phyloP scores from a whole-genome alignment of 805 yeast species.

The Kodamaea hsintzibuensis region DNA sequence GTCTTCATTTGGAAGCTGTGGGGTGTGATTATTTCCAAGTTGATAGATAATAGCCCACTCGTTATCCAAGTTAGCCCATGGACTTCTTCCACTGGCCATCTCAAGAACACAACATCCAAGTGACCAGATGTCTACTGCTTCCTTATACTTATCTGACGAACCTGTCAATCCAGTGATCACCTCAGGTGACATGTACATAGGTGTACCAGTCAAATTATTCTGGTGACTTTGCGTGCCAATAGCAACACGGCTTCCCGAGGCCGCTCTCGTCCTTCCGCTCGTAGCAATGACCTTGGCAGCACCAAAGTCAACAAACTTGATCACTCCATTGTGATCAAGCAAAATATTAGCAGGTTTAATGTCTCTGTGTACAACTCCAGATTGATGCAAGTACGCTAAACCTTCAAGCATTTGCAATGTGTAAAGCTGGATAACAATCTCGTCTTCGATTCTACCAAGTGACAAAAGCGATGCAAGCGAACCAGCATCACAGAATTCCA shows the following conservation, averaged over 20 bases:
- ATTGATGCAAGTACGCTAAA: slow-evolving; percentile 87
- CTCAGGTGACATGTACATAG: slow-evolving; percentile 99
- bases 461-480: slow-evolving; percentile 82
- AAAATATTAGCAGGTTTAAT: slow-evolving; percentile 93
- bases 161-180: slow-evolving; percentile 79
- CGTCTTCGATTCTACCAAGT: slow-evolving; percentile 95
- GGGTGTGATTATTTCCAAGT: slow-evolving; percentile 92
- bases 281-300: slow-evolving; percentile 89
- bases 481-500: slow-evolving; percentile 98
- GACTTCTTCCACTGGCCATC: slow-evolving; percentile 95
- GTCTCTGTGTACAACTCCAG: slow-evolving; percentile 95
- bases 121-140: slow-evolving; percentile 90
- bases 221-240: slow-evolving; percentile 21
- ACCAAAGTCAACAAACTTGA: slow-evolving; percentile 96
- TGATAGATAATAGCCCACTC: slow-evolving; percentile 99
- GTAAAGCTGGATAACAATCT: slow-evolving; percentile 85
- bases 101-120: slow-evolving; percentile 94
- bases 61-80: slow-evolving; percentile 95
- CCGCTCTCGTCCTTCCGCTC: slow-evolving; percentile 46
- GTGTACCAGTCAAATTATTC: slow-evolving; percentile 81
- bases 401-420: slow-evolving; percentile 94
- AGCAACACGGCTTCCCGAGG: not conserved
- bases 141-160: slow-evolving; percentile 51
- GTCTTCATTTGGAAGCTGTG: slow-evolving; percentile 76
- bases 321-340: slow-evolving; percentile 87